Conservation (phyloP, 1,284 basidiomycete genomes). For the Cryptococcus sp. region DNA sequence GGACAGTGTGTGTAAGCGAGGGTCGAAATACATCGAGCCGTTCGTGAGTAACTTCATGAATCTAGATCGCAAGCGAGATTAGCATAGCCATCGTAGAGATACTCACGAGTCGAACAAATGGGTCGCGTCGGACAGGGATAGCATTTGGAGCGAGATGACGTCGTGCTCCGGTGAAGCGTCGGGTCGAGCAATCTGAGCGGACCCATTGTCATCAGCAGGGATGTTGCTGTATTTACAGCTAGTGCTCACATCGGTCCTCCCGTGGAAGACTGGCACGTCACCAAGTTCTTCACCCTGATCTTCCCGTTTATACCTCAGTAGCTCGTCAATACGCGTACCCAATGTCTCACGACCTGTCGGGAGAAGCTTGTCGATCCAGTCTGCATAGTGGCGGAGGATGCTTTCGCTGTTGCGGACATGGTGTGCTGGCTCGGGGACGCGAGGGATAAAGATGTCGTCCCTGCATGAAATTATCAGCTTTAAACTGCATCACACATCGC, state of each 20-base stretch:
- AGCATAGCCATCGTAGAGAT: neutral
- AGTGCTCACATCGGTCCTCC: slow-evolving; percentile 23
- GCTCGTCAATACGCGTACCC: too few species aligned
- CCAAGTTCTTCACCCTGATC: too few species aligned
- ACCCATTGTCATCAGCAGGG: too few species aligned
- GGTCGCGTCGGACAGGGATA: slow-evolving; percentile 17
- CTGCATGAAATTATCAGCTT: too few species aligned
- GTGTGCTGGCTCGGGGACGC: too few species aligned
- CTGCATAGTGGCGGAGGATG: slow-evolving; percentile 13
- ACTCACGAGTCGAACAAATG: slow-evolving; percentile 20
- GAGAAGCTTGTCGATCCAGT: slow-evolving; percentile 13
- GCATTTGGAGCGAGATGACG: slow-evolving; percentile 21
- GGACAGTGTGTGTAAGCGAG: slow-evolving; percentile 21
- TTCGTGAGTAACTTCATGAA: slow-evolving; percentile 22
- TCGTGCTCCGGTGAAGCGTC: slow-evolving; percentile 25
- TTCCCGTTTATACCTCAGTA: too few species aligned
- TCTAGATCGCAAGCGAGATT: slow-evolving; percentile 4
- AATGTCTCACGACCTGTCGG: too few species aligned
- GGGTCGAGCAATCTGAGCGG: slow-evolving; percentile 24
- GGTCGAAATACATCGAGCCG: slow-evolving; percentile 27
- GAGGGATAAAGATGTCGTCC: too few species aligned
- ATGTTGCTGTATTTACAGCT: too few species aligned
- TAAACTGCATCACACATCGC: too few species aligned
- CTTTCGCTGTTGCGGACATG: slow-evolving; percentile 1
- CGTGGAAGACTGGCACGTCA: slow-evolving; percentile 17